Evolutionary conservation across 805 yeast genomes (phyloP).

Genomic region (Lipomyces orientalis): DNA sequence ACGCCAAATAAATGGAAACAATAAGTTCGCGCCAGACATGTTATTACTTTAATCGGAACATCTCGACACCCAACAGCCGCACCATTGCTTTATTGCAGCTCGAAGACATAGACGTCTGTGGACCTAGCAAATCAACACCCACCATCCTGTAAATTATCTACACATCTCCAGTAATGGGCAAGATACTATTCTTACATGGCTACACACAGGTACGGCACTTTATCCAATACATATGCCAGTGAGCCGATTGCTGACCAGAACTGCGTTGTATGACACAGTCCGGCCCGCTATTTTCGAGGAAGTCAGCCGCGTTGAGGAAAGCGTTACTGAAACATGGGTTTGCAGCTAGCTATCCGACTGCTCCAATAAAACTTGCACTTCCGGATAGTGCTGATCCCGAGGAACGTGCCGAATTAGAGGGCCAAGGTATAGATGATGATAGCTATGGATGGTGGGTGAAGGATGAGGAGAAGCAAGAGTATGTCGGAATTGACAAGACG

Average conservation of each 20-base stretch:
- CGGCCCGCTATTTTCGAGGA: constrained; percentile 81
- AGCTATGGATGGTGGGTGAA: constrained; percentile 42
- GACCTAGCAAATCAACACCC: not conserved
- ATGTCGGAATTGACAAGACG: constrained; percentile 50
- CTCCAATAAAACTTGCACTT: constrained; percentile 76
- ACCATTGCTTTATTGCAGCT: too few relatives aligned
- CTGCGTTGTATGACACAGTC: constrained; percentile 49
- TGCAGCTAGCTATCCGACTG: constrained; percentile 80
- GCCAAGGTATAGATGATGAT: constrained; percentile 52
- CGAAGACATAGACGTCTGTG: too few relatives aligned
- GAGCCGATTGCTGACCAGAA: not conserved
- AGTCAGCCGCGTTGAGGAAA: constrained; percentile 88
- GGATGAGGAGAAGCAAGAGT: constrained; percentile 47
- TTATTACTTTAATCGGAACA: too few relatives aligned
- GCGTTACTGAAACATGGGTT: constrained; percentile 64
- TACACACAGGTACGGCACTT: constrained; percentile 51
- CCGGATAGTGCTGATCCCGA: constrained; percentile 65
- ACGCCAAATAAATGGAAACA: too few relatives aligned
- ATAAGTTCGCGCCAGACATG: too few relatives aligned
- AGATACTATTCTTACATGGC: constrained; percentile 88
- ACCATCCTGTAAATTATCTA: not conserved
- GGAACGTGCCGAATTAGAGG: constrained; percentile 55
- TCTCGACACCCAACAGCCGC: too few relatives aligned
- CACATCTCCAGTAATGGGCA: constrained; percentile 39
- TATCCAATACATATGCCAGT: not conserved